Evolutionary conservation across 441 rosid genomes (phyloP).

Genomic region (Corymbia citriodora): DNA sequence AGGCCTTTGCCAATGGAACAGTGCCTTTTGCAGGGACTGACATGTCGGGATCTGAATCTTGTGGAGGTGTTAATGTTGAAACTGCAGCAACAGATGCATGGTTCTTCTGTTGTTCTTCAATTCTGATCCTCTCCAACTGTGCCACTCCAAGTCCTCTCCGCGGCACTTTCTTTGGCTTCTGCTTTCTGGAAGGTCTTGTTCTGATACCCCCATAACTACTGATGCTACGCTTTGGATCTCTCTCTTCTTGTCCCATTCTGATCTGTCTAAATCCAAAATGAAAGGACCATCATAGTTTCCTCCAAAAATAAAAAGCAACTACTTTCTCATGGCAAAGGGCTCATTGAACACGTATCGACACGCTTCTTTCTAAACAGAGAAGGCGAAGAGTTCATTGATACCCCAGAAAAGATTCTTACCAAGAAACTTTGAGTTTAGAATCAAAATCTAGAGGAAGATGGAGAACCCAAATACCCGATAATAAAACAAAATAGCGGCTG

Average conservation of each 20-base stretch:
- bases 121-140: constrained; percentile 48
- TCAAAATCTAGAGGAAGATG: constrained; percentile 15
- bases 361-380: background rate
- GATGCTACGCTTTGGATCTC: constrained; percentile 16
- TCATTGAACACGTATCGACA: background rate
- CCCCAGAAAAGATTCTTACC: background rate
- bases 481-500: background rate
- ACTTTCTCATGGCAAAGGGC: background rate
- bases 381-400: constrained; percentile 1
- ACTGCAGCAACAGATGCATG: constrained; percentile 4
- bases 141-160: constrained; percentile 64
- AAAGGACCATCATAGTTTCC: background rate
- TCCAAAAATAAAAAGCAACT: background rate
- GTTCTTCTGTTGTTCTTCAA: constrained; percentile 44
- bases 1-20: constrained; percentile 9
- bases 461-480: constrained; percentile 7
- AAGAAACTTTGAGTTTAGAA: background rate
- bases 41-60: constrained; percentile 13
- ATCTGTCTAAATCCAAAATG: constrained; percentile 15
- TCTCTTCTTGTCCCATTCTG: constrained; percentile 38
- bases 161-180: constrained; percentile 43
- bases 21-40: background rate
- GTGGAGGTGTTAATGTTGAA: constrained; percentile 9
- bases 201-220: constrained; percentile 9
- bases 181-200: constrained; percentile 28